Evolutionary conservation across 495 filamentous ascomycete genomes (phyloP), one percentile per base, ranked within the genome.

Genomic region (Chaetomium tenue): DNA sequence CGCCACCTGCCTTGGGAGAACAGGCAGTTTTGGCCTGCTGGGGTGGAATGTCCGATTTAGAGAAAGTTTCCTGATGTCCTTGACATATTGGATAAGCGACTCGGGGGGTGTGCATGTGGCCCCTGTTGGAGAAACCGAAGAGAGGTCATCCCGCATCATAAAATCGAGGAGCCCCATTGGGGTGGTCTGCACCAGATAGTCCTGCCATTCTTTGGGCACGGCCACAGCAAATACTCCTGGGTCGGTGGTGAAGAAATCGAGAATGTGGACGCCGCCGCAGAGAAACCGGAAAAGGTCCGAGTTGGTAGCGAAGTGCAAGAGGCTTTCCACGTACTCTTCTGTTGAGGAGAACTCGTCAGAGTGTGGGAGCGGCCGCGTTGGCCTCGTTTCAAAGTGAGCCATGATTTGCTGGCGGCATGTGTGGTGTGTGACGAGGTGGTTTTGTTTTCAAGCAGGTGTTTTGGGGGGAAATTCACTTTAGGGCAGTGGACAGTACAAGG

Each of bases 171-270:
- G 81, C 56, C 84, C 83, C 78, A 91, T 86, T 15, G 91, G 81
- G 40, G 90, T 83, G 67, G 84, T 83, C 50, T 81, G 68, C 39
- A 88, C 74, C 62, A 98, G 88, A 79, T 89, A 98, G 2, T 78
- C 63, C 60, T 88, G 84, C 94, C 94, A 98, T 69, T 90, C 84
- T 70, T 84, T 70, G 1, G 92, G 91, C 15, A 98, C 76, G 2
- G 91, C 79, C 4, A 80, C 76, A 47, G 86, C 82, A 72, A 96
- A 97, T 0, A 97, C 79, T 72, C 78, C 79, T 20, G 90, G 89
- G 22, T 91, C 86, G 55, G 85, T 84, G n/a, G 92, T 97, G 76
- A 97, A 89, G 77, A 98, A 98, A 70, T 98, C 94, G 55, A 97
- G 82, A 61, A 98, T 91, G 73, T 98, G 94, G 3, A 98, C 89